phyloP scores from a whole-genome alignment of 2,329 filamentous ascomycete genomes.

The Bipolaris oryzae region DNA sequence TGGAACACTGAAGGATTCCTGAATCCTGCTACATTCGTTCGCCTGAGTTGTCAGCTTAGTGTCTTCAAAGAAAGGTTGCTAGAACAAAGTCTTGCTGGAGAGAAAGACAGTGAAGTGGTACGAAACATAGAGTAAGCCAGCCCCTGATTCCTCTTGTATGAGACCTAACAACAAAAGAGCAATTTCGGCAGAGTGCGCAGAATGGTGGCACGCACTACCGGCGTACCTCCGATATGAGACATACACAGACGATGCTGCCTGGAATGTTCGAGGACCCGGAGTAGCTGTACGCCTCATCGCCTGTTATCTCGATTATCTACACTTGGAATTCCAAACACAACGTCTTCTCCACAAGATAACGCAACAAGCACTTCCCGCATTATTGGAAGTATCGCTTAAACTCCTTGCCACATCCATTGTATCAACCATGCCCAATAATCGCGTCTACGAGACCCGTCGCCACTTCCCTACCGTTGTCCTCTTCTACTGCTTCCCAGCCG shows the following conservation, averaged over 20 bases:
- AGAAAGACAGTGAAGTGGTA: conserved; percentile 36
- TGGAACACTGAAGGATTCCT: conserved; percentile 42
- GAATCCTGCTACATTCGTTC: conserved; percentile 34
- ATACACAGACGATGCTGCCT: conserved; percentile 41
- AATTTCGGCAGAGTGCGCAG: conserved; percentile 35
- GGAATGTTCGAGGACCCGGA: conserved; percentile 32
- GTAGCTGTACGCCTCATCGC: conserved; percentile 37
- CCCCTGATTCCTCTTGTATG: neutral
- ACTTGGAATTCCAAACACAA: conserved; percentile 44
- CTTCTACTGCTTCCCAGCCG: conserved; percentile 46
- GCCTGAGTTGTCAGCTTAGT: conserved; percentile 35
- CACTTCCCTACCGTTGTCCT: conserved; percentile 44
- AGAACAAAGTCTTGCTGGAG: conserved; percentile 42
- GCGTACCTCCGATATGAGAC: conserved; percentile 44
- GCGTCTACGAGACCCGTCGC: conserved; percentile 36
- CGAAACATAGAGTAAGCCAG: conserved; percentile 38
- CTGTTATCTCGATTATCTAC: conserved; percentile 44
- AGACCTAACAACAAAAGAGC: conserved; percentile 23
- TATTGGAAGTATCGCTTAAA: conserved; percentile 44
- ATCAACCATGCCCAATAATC: conserved; percentile 42
- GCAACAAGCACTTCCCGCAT: conserved; percentile 37
- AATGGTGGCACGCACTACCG: conserved; percentile 39
- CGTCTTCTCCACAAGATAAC: conserved; percentile 42
- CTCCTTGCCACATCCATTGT: conserved; percentile 40
- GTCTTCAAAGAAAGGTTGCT: conserved; percentile 42